Evolutionary conservation across 208 protist genomes (phyloP), one percentile per base, ranked within the genome.

Genomic region (Wallacemonas sp.): DNA sequence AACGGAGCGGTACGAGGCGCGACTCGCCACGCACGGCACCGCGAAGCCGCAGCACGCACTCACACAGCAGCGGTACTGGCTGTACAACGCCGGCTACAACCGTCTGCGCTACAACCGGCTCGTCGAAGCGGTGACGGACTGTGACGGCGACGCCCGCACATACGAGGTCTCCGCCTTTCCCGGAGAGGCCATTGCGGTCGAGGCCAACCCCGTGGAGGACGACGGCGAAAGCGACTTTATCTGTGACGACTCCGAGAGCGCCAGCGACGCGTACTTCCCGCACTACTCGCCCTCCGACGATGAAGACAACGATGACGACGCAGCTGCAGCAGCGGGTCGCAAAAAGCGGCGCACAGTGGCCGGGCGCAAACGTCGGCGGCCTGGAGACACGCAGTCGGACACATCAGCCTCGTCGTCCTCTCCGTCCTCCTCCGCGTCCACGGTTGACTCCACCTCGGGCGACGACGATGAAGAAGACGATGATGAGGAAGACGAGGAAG

Each of bases 101-200:
- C 71, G 80, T 2, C 65, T 94, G 14, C 87, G 90, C 2, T 96
- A 94, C 75, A 96, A 96, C 65, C 68, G 90, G 23, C 63, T 96
- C 19, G 87, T 96, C 6, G 85, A 88, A 14, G 71, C 74, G 4
- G 64, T 77, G 16, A 81, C 90, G 66, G 58, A 52, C n/a, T 81
- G 80, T 0, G 76, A 83, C 21, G 30, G 44, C 11, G 65, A 85
- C 61, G 44, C 72, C n/a, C 73, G 81, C 23, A 69, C 80, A 24
- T 74, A 80, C 12, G 58, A 68, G 19, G 47, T 49, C 11, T 80
- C 56, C 27, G 76, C 76, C 0, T 94, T 92, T 64, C 60, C 68
- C 2, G 72, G 74, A 44, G 84, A 91, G 58, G 65, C 70, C 0
- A 73, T 86, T 9, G 39, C 61, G 1, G 43, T 79, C 19, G 76